Percentiles rank a stretch among this genome's conserved stretches.
phyloP scores from a whole-genome alignment of 2,329 filamentous ascomycete genomes.

The Phialophora chinensis region DNA sequence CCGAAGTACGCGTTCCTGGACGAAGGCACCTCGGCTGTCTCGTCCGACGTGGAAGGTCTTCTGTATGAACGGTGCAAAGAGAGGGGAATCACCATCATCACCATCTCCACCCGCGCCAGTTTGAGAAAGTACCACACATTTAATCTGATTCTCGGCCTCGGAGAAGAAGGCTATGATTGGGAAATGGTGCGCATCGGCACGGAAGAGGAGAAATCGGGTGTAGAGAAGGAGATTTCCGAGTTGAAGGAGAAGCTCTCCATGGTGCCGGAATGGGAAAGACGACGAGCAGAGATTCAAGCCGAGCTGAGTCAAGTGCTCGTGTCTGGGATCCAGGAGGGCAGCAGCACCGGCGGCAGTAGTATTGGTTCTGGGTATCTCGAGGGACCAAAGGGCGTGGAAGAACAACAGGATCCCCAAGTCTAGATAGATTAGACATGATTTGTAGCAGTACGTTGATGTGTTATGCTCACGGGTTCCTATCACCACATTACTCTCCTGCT shows the following conservation, averaged over 20 bases:
- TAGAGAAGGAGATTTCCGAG: constrained; percentile 88
- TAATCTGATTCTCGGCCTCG: constrained; percentile 83
- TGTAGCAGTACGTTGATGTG: background rate
- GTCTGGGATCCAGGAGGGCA: constrained; percentile 23
- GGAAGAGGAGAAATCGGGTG: constrained; percentile 87
- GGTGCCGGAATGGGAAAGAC: constrained; percentile 81
- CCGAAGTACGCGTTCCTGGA: constrained; percentile 93
- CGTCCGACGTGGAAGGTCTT: constrained; percentile 89
- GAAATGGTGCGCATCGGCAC: constrained; percentile 93
- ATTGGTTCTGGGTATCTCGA: background rate
- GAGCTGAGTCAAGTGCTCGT: constrained; percentile 74
- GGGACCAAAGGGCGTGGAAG: background rate
- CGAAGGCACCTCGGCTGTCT: constrained; percentile 93
- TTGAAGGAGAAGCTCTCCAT: constrained; percentile 78
- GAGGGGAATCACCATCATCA: constrained; percentile 92
- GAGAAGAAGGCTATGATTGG: constrained; percentile 84
- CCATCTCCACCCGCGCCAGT: constrained; percentile 90
- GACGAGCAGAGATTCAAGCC: constrained; percentile 78
- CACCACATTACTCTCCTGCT: too few species aligned
- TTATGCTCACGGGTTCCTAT: too few species aligned
- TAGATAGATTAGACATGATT: background rate
- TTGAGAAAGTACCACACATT: constrained; percentile 95
- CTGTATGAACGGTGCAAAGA: constrained; percentile 93
- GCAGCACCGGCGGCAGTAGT: background rate
- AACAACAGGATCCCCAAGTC: background rate